Percentiles rank a stretch among this genome's conserved stretches.
Conservation (phyloP, 1,139 yeast genomes). For the Nakaseomyces bracarensis region DNA sequence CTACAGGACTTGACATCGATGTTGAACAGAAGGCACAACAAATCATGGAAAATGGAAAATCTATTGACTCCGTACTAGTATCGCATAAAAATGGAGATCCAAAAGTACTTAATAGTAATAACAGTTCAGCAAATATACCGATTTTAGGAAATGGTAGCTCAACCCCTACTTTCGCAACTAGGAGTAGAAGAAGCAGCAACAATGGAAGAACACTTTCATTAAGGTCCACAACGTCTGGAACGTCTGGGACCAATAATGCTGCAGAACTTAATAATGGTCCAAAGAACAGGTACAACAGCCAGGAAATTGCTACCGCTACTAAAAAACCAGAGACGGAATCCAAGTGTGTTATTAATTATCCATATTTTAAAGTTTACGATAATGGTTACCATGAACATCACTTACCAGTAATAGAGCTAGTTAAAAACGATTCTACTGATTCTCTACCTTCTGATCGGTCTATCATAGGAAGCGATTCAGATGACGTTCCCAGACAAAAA, state of each 20-base stretch:
- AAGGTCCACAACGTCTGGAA: constrained; percentile 3
- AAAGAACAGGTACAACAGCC: not conserved
- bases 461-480: not conserved
- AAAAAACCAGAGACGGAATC: constrained; percentile 14
- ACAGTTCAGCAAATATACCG: not conserved
- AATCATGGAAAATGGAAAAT: not conserved
- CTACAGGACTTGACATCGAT: not conserved
- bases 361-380: constrained; percentile 27
- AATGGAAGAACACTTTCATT: not conserved
- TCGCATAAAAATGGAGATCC: not conserved
- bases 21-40: not conserved
- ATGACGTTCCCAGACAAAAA: constrained; percentile 15
- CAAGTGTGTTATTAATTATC: constrained; percentile 24
- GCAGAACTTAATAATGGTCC: not conserved
- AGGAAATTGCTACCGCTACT: not conserved
- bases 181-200: constrained; percentile 6
- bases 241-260: not conserved
- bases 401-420: constrained; percentile 22
- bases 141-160: not conserved
- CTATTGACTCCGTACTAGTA: not conserved
- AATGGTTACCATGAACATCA: constrained; percentile 30
- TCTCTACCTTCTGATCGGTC: constrained; percentile 3
- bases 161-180: not conserved
- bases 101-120: not conserved
- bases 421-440: constrained; percentile 12